phyloP scores from a whole-genome alignment of 108 stramenopile species.

The Cyclostephanos tholiformis region DNA sequence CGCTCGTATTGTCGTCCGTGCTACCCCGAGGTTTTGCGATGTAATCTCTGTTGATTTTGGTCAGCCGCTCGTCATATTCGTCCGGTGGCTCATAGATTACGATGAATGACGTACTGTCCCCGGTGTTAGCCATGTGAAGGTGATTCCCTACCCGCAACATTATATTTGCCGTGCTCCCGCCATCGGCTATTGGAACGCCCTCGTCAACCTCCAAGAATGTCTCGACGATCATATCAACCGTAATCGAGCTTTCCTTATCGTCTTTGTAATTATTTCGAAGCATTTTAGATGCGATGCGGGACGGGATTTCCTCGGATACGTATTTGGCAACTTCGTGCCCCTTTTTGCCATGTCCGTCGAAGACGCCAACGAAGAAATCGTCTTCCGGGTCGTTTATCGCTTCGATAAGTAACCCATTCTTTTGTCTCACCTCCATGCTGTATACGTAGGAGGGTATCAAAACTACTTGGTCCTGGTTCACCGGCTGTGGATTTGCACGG shows the following conservation, averaged over 20 bases:
- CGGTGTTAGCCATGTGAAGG: slow-evolving; percentile 70
- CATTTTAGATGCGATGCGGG: slow-evolving; percentile 50
- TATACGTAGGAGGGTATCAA: slow-evolving; percentile 52
- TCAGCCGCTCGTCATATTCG: slow-evolving; percentile 1
- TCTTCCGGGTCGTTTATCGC: slow-evolving; percentile 16
- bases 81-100: slow-evolving; percentile 39
- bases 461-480: slow-evolving; percentile 73
- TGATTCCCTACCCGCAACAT: slow-evolving; percentile 54
- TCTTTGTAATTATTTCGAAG: slow-evolving; percentile 11
- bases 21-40: slow-evolving; percentile 11
- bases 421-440: slow-evolving; percentile 2
- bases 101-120: slow-evolving; percentile 70
- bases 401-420: background rate
- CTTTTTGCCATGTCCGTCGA: slow-evolving; percentile 72
- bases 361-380: slow-evolving; percentile 61
- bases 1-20: background rate
- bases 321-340: slow-evolving; percentile 62
- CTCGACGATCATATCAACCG: slow-evolving; percentile 44
- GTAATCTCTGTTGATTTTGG: slow-evolving; percentile 8
- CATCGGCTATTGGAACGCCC: slow-evolving; percentile 45
- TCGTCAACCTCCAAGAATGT: slow-evolving; percentile 62
- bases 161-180: slow-evolving; percentile 70
- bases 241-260: slow-evolving; percentile 1
- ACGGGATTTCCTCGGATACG: slow-evolving; percentile 52
- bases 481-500: slow-evolving; percentile 17